Base-by-base conservation (phyloP, 345 rosid genomes). In the Linum trigynum region DNA sequence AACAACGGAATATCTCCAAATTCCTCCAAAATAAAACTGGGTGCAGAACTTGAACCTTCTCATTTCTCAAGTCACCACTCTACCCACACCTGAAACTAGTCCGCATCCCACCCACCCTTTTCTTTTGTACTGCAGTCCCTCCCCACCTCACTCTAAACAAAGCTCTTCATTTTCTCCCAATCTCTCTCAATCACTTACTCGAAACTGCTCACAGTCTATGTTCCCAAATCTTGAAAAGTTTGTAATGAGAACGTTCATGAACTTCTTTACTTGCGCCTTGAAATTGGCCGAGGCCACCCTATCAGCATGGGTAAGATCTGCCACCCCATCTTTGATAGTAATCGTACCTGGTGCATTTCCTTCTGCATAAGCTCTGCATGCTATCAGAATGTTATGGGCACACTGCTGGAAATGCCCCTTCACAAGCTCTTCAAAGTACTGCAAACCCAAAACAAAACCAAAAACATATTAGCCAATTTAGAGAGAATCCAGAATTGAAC, bases 341-440 rank as follows among this genome's bases (percentile, higher is more conserved):
- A 69, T 69, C 50, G 69, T 63, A 15, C 82, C 85, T 50, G 81
- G 79, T 4, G n/a, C 55, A 45, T 79, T 76, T 59, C 85, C 88
- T 38, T 74, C 74, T 39, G 40, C 35, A 55, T 84, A 84, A 45
- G 83, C 85, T 71, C 62, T 63, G 57, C 85, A 81, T 36, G 88
- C 82, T 10, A 53, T 67, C 45, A 84, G 72, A 70, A 84, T 81
- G 66, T 72, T 72, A 48, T 2, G 67, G 2, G 79, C 83, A 9
- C 65, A 65, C 55, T 32, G 61, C 9, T 76, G 76, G 39, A 84
- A 84, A 72, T 84, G 85, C 4, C 77, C 75, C 14, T 55, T 55
- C 48, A 79, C 83, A 43, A 75, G 71, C 55, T 68, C 84, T 68
- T 81, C 84, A 60, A 84, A 81, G 66, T 81, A 70, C 88, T 84